Evolutionary conservation across 179 eudicot species (phyloP).

Genomic region (Camellia oleifera): DNA sequence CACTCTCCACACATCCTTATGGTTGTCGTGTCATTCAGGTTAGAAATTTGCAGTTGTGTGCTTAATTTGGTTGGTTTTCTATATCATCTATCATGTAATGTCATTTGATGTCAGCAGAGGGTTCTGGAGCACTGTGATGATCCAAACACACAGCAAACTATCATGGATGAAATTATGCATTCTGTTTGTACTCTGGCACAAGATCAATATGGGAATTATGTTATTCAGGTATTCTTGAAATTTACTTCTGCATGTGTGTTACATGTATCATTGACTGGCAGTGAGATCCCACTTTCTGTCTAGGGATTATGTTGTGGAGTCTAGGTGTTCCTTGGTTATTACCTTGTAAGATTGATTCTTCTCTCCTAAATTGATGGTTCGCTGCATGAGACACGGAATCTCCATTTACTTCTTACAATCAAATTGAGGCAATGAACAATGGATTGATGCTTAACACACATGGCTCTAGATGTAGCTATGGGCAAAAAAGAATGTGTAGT

Average conservation of each 20-base stretch:
- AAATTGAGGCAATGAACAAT: slow-evolving; percentile 1
- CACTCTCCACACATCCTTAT: slow-evolving; percentile 60
- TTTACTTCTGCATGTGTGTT: not conserved
- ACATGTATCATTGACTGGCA: not conserved
- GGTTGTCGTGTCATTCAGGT: slow-evolving; percentile 73
- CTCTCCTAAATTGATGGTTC: not conserved
- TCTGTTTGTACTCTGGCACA: slow-evolving; percentile 75
- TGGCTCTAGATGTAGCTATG: not conserved
- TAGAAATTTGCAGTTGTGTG: not conserved
- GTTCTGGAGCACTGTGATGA: slow-evolving; percentile 82
- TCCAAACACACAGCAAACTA: slow-evolving; percentile 50
- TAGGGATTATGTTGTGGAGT: not conserved
- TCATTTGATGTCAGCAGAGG: slow-evolving; percentile 47
- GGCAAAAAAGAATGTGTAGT: not conserved
- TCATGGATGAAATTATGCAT: slow-evolving; percentile 86
- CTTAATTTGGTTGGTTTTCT: not conserved
- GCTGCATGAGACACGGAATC: slow-evolving; percentile 1
- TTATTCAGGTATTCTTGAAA: slow-evolving; percentile 60
- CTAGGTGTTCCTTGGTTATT: not conserved
- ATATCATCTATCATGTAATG: not conserved
- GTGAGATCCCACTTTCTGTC: not conserved
- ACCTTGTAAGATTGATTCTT: not conserved
- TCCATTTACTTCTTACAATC: not conserved
- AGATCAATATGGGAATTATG: slow-evolving; percentile 95
- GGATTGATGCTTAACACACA: not conserved